phyloP scores from a whole-genome alignment of 2,329 filamentous ascomycete species.

The Claviceps humidiphila region DNA sequence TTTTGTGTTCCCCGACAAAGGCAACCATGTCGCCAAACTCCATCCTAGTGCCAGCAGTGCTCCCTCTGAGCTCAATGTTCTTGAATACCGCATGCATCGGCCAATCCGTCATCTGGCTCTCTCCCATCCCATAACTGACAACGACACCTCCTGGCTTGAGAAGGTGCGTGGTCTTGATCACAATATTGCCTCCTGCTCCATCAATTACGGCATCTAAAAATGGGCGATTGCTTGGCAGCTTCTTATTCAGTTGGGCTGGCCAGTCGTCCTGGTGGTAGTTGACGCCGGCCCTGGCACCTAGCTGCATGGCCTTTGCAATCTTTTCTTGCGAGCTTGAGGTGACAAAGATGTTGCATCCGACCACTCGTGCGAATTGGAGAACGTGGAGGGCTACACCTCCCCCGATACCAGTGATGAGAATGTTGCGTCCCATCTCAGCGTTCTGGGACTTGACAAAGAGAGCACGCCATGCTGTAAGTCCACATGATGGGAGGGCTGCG shows the following conservation, averaged over 20 bases:
- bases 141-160: slow-evolving; percentile 75
- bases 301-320: slow-evolving; percentile 52
- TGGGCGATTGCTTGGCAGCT: slow-evolving; percentile 52
- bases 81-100: slow-evolving; percentile 70
- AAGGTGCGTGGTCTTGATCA: slow-evolving; percentile 51
- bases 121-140: slow-evolving; percentile 81
- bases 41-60: slow-evolving; percentile 78
- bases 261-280: slow-evolving; percentile 66
- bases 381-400: slow-evolving; percentile 80
- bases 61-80: slow-evolving; percentile 79
- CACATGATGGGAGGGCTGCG: slow-evolving; percentile 72
- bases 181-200: slow-evolving; percentile 75
- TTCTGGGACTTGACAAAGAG: slow-evolving; percentile 60
- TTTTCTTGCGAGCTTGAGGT: slow-evolving; percentile 64
- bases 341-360: slow-evolving; percentile 68
- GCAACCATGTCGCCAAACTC: slow-evolving; percentile 83
- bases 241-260: slow-evolving; percentile 58
- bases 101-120: slow-evolving; percentile 74
- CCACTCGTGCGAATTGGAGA: slow-evolving; percentile 63
- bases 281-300: slow-evolving; percentile 72
- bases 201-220: slow-evolving; percentile 77
- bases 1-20: slow-evolving; percentile 61
- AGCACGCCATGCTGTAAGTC: slow-evolving; percentile 79
- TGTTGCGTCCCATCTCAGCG: slow-evolving; percentile 50
- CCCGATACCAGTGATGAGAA: slow-evolving; percentile 83